These are phyloP conservation scores for Monilinia fructicola DNA, from an alignment of 2,329 filamentous ascomycete genomes.

Conservation along the genomic window DNA sequence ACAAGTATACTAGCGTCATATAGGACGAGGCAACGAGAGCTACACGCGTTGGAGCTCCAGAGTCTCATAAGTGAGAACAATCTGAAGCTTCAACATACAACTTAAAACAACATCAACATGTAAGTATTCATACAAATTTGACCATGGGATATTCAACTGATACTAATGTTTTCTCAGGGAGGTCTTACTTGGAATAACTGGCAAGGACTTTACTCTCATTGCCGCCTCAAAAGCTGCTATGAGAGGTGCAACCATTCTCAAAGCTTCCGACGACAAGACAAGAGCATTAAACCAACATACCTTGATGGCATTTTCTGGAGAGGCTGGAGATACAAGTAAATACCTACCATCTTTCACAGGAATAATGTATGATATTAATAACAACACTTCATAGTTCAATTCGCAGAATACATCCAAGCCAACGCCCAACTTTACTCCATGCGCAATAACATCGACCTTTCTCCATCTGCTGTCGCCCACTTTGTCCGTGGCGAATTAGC, in stretches of 20 bases:
- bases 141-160: conserved; percentile 21
- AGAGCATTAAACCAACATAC: conserved; percentile 89
- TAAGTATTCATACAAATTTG: conserved; percentile 23
- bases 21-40: conserved; percentile 37
- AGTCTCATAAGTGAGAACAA: conserved; percentile 29
- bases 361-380: conserved; percentile 22
- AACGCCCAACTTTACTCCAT: conserved; percentile 98
- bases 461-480: conserved; percentile 82
- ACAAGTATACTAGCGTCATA: conserved; percentile 24
- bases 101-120: conserved; percentile 35
- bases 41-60: conserved; percentile 36
- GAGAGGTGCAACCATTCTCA: conserved; percentile 94
- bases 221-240: conserved; percentile 97
- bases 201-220: conserved; percentile 98
- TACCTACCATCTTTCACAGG: not conserved
- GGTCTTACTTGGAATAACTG: conserved; percentile 95
- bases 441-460: conserved; percentile 92
- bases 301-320: conserved; percentile 90
- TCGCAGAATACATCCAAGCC: conserved; percentile 98
- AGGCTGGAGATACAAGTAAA: conserved; percentile 90
- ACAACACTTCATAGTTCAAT: conserved; percentile 69
- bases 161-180: conserved; percentile 61
- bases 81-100: conserved; percentile 31
- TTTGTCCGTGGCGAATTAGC: conserved; percentile 95
- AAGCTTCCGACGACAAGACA: conserved; percentile 95